Conservation (phyloP, 805 yeast genomes). For the Candida ulmi region DNA sequence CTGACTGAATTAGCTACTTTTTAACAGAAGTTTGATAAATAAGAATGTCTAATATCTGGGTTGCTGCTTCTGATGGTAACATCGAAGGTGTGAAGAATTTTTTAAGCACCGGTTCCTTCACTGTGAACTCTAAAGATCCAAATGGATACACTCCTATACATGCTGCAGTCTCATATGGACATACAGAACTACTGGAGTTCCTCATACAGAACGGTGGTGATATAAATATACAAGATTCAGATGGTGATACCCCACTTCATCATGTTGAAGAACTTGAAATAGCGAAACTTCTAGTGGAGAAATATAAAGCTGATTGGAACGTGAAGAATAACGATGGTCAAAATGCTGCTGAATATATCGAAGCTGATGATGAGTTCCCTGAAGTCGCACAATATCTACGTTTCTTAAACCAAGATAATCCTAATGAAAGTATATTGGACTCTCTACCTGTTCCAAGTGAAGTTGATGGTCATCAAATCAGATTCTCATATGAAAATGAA, state of each 20-base stretch:
- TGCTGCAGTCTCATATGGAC: slow-evolving; percentile 95
- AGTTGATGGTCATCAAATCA: slow-evolving; percentile 38
- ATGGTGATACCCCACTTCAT: slow-evolving; percentile 95
- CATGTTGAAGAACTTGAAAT: slow-evolving; percentile 69
- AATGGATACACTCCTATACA: slow-evolving; percentile 97
- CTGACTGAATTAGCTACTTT: too few relatives aligned
- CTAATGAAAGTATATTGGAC: slow-evolving; percentile 14
- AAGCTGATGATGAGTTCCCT: slow-evolving; percentile 82
- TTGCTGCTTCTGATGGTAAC: slow-evolving; percentile 88
- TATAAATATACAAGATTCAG: slow-evolving; percentile 74
- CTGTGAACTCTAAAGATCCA: slow-evolving; percentile 76
- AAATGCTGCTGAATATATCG: slow-evolving; percentile 68
- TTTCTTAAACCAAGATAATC: slow-evolving; percentile 29
- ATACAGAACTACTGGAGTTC: slow-evolving; percentile 56
- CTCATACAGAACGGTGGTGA: slow-evolving; percentile 65
- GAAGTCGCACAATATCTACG: slow-evolving; percentile 65
- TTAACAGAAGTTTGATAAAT: too few relatives aligned
- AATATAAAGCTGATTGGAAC: slow-evolving; percentile 59
- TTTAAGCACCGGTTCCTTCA: slow-evolving; percentile 43
- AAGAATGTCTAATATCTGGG: slow-evolving; percentile 68
- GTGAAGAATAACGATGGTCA: slow-evolving; percentile 66
- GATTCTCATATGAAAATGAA: slow-evolving; percentile 50
- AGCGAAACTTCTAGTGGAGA: slow-evolving; percentile 64
- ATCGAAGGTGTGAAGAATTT: slow-evolving; percentile 49
- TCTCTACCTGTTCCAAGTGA: slow-evolving; percentile 19